Percentiles rank a stretch among this genome's conserved stretches.
These are phyloP conservation scores for Chaetomium sp. DNA, from an alignment of 2,329 filamentous ascomycete genomes.

Conservation along the genomic window DNA sequence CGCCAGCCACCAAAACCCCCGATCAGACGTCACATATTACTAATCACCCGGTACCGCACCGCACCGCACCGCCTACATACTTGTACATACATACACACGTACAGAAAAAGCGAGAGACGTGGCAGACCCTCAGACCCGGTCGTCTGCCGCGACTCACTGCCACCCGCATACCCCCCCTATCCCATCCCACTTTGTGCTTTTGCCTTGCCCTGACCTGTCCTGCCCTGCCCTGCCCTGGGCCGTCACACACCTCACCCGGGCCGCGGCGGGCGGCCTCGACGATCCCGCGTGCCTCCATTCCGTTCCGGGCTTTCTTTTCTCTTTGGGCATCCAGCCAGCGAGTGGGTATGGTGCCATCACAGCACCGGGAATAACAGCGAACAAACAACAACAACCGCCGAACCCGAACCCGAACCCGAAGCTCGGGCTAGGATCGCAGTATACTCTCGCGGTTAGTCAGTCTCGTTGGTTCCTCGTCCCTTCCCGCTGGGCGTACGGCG, in stretches of 20 bases:
- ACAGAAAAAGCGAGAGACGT: conserved; percentile 8
- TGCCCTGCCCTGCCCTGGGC: no score
- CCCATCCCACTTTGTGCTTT: neutral
- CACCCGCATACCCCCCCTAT: conserved; percentile 1
- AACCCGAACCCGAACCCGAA: no score
- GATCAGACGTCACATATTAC: neutral
- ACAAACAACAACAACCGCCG: neutral
- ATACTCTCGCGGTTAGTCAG: neutral
- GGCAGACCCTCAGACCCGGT: conserved; percentile 13
- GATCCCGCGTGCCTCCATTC: neutral
- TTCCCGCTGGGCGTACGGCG: neutral
- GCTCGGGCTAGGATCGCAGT: neutral
- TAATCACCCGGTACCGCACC: neutral
- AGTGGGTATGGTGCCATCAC: neutral
- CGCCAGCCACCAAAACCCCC: no score
- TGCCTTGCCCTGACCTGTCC: neutral
- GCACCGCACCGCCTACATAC: neutral
- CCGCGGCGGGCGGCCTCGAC: neutral
- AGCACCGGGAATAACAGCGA: neutral
- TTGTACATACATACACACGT: no score
- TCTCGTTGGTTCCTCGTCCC: neutral
- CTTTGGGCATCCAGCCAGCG: neutral
- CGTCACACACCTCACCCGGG: neutral
- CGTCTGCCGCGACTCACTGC: neutral
- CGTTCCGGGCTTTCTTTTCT: neutral